These are phyloP conservation scores for Osmanthus fragrans DNA, from an alignment of 257 asterid species.

Conservation along the genomic window DNA sequence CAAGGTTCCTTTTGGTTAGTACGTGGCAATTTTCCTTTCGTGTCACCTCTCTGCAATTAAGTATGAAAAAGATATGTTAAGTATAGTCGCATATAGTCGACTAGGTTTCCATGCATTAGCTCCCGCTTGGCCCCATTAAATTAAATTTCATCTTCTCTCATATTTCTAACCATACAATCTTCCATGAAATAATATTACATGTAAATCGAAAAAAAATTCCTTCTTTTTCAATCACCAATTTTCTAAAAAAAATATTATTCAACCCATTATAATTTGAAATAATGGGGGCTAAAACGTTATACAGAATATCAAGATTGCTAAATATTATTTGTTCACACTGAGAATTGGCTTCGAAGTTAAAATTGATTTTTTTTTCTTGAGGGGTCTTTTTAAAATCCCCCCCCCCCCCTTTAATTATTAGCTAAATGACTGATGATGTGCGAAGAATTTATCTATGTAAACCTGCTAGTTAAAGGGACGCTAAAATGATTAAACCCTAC, in stretches of 20 bases:
- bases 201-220: too few species aligned
- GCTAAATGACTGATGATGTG: background rate
- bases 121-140: too few species aligned
- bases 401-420: too few species aligned
- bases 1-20: background rate
- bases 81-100: conserved; percentile 28
- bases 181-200: too few species aligned
- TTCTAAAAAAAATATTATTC: too few species aligned
- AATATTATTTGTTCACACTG: background rate
- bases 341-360: conserved; percentile 12
- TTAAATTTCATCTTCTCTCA: too few species aligned
- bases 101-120: too few species aligned
- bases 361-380: conserved; percentile 10
- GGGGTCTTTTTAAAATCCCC: background rate
- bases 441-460: background rate
- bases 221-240: too few species aligned
- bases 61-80: conserved; percentile 3
- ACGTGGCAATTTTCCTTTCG: conserved; percentile 32
- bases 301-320: conserved; percentile 36
- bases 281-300: background rate
- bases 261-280: too few species aligned
- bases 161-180: too few species aligned
- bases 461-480: too few species aligned
- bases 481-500: too few species aligned
- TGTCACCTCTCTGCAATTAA: conserved; percentile 22